Percentiles rank a stretch among this genome's conserved stretches.
These are phyloP conservation scores for Nannochloropsis gaditana DNA, from an alignment of 108 stramenopile species.

Conservation along the genomic window DNA sequence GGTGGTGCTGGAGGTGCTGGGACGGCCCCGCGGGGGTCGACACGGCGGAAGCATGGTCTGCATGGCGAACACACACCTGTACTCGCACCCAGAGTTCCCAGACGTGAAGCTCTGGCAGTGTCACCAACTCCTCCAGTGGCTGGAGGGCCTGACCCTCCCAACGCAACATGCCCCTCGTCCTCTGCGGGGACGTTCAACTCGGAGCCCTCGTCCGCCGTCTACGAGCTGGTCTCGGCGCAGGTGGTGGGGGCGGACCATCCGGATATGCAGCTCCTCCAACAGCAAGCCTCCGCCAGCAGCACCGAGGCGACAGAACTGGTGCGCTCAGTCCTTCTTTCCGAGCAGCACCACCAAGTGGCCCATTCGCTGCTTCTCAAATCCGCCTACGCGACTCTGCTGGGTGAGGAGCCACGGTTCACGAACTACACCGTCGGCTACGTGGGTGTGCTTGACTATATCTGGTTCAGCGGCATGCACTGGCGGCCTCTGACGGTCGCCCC, in stretches of 20 bases:
- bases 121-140: conserved; percentile 66
- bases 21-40: conserved; percentile 56
- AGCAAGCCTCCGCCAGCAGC: conserved; percentile 59
- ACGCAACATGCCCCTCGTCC: conserved; percentile 74
- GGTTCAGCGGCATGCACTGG: conserved; percentile 76
- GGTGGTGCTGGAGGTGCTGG: conserved; percentile 81
- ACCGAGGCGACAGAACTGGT: conserved; percentile 70
- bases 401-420: conserved; percentile 85
- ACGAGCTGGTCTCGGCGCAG: conserved; percentile 80
- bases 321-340: conserved; percentile 6
- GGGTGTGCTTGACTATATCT: conserved; percentile 93
- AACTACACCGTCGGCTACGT: conserved; percentile 87
- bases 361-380: conserved; percentile 66
- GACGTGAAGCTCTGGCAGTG: conserved; percentile 99
- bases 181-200: conserved; percentile 97
- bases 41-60: conserved; percentile 65
- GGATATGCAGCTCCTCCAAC: conserved; percentile 69
- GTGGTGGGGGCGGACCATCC: conserved; percentile 65
- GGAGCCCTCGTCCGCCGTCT: conserved; percentile 90
- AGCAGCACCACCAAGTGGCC: neutral
- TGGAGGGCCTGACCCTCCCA: conserved; percentile 73
- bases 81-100: conserved; percentile 91
- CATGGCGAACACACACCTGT: conserved; percentile 96
- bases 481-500: conserved; percentile 78
- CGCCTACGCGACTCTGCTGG: conserved; percentile 83